phyloP scores from a whole-genome alignment of 306 rosid genomes.

The Mimosa bimucronata region DNA sequence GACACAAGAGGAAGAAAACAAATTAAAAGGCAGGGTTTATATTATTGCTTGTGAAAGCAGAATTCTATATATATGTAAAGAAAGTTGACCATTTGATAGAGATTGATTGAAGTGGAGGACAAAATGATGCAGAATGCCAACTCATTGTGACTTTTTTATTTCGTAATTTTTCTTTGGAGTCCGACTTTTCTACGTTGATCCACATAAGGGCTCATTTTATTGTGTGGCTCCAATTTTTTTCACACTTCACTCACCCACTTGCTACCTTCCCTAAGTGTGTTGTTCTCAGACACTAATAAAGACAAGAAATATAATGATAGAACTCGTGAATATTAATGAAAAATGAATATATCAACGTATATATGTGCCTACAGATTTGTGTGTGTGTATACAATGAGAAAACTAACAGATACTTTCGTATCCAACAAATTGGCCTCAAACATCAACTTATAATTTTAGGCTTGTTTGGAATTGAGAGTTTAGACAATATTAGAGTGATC shows the following conservation, averaged over 20 bases:
- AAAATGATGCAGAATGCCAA: constrained; percentile 54
- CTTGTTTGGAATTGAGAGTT: not conserved
- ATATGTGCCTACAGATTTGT: not conserved
- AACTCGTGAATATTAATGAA: not conserved
- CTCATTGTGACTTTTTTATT: constrained; percentile 37
- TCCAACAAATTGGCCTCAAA: not conserved
- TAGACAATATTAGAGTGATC: not conserved
- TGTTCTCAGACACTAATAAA: not conserved
- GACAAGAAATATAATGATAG: not conserved
- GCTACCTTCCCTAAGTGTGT: constrained; percentile 1
- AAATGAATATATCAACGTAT: not conserved
- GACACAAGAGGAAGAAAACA: not conserved
- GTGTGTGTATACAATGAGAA: not conserved
- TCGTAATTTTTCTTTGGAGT: constrained; percentile 37
- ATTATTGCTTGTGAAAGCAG: not conserved
- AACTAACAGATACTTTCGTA: not conserved
- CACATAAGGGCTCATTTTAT: constrained; percentile 3
- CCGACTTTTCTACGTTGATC: constrained; percentile 32
- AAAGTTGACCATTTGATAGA: constrained; percentile 49
- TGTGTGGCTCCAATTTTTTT: not conserved
- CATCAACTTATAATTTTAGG: too few relatives aligned
- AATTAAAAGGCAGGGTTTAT: not conserved
- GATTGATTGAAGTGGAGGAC: constrained; percentile 47
- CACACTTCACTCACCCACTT: constrained; percentile 14
- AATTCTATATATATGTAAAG: constrained; percentile 27